A percentile compares a stretch with the other conserved stretches of the same genome.
Evolutionary conservation across 192 early-diverging fungal species (phyloP).

Genomic region (Chytriomyces confervae): DNA sequence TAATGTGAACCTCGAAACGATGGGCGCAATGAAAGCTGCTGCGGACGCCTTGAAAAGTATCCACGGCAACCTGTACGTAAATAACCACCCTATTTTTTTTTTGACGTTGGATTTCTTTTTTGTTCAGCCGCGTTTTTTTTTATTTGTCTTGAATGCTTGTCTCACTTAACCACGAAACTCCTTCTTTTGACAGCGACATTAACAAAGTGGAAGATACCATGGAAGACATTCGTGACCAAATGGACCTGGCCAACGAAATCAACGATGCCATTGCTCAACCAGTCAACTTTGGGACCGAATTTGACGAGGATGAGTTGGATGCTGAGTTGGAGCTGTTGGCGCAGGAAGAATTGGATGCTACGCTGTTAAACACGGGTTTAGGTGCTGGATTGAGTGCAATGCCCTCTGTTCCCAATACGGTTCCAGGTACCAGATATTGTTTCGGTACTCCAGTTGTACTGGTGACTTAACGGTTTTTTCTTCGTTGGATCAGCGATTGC

Average conservation of each 20-base stretch:
- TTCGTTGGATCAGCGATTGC: conserved; percentile 50
- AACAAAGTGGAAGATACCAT: conserved; percentile 94
- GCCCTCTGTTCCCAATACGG: conserved; percentile 63
- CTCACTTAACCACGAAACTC: neutral
- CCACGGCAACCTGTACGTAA: conserved; percentile 79
- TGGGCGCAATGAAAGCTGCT: conserved; percentile 93
- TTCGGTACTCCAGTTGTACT: neutral
- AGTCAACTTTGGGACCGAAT: conserved; percentile 80
- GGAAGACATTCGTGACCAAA: conserved; percentile 98
- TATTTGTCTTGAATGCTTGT: neutral
- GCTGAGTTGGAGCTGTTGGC: conserved; percentile 91
- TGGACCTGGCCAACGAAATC: conserved; percentile 95
- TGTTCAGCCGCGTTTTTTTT: neutral
- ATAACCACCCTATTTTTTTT: too few species aligned
- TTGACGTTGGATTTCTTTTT: too few species aligned
- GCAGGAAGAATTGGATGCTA: conserved; percentile 88
- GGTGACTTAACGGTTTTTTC: neutral
- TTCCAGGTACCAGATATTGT: conserved; percentile 63
- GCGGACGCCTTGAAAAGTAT: conserved; percentile 93
- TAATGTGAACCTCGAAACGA: conserved; percentile 93
- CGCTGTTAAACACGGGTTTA: conserved; percentile 76
- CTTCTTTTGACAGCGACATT: conserved; percentile 68
- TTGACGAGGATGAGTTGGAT: conserved; percentile 93
- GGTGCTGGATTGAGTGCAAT: conserved; percentile 39
- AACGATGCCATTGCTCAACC: conserved; percentile 92